Evolutionary conservation across 371 early-diverging fungal species (phyloP), one percentile per base, ranked within the genome.

Genomic region (Homolaphlyctis polyrhiza): DNA sequence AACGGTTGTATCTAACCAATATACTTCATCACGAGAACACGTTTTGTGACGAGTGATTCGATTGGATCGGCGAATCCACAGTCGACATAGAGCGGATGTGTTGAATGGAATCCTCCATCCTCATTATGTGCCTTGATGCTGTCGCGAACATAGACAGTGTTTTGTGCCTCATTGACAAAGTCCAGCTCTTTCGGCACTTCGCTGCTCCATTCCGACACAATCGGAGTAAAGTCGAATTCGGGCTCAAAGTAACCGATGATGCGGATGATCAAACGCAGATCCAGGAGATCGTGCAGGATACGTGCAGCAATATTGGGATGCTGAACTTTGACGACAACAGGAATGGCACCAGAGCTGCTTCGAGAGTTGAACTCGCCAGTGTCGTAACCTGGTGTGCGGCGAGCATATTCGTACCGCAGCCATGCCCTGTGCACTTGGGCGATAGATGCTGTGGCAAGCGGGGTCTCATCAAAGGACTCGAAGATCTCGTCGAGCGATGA

Each of bases 401-500:
- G 23, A 21, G 11, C 11, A 25, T 18, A 25, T 2, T 47, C 47
- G 8, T 3, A 2, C 8, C 3, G 47, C 47, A 67, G 39, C 13
- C 23, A 43, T 0, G 73, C 73, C 8, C 52, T 35, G 45, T 72
- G 73, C 6, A 76, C 76, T 47, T 70, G 71, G 3, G 73, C 76
- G 23, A 76, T 69, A 5, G 73, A 72, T 6, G 73, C 76, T 27
- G 69, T 69, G 21, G 72, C 76, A n/a, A 76, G 49, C 3, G 76
- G 73, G 3, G 23, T 43, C 18, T 23, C 58, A 48, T 70, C 66
- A 57, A 76, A 71, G 1, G 36, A 39, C 6, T 39, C 43, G 43
- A 71, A 71, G 16, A 69, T 43, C 13, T 68, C 60, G 18, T 39
- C 55, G n/a, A 65, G 23, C n/a, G 16, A 1, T 14, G 4, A 45